These are phyloP conservation scores for Colletotrichum orbiculare DNA, from an alignment of 2,329 filamentous ascomycete species.

Conservation along the genomic window DNA sequence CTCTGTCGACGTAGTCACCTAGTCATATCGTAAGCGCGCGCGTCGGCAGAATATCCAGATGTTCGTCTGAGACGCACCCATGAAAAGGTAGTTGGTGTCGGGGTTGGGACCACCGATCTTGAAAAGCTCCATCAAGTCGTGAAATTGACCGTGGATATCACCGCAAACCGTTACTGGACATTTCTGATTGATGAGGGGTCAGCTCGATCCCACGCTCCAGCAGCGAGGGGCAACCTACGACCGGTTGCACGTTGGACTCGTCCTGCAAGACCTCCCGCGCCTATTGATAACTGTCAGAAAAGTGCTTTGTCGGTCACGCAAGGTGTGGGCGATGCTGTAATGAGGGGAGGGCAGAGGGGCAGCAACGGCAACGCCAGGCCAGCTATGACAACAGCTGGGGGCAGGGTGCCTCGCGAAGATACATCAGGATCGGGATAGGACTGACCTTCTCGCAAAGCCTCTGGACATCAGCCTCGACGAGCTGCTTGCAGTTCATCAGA, in stretches of 20 bases:
- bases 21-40: conserved; percentile 36
- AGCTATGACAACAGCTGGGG: conserved; percentile 18
- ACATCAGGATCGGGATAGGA: conserved; percentile 7
- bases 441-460: conserved; percentile 96
- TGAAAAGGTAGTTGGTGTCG: conserved; percentile 99
- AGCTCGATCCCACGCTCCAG: conserved; percentile 40
- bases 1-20: conserved; percentile 99
- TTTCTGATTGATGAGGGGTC: conserved; percentile 70
- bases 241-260: conserved; percentile 98
- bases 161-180: conserved; percentile 98
- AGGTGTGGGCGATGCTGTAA: conserved; percentile 38
- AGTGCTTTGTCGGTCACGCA: conserved; percentile 43
- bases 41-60: conserved; percentile 9
- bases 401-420: conserved; percentile 8
- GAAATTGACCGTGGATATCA: conserved; percentile 99
- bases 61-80: conserved; percentile 72
- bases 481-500: conserved; percentile 98
- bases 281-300: conserved; percentile 60
- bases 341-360: conserved; percentile 29
- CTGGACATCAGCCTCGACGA: conserved; percentile 93
- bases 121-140: conserved; percentile 99
- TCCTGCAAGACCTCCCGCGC: conserved; percentile 96
- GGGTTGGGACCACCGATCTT: conserved; percentile 98
- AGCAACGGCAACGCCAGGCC: conserved; percentile 1
- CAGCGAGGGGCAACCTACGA: conserved; percentile 69